Evolutionary conservation across 371 early-diverging fungal genomes (phyloP), one percentile per base, ranked within the genome.

Genomic region (Mucor plumbeus): DNA sequence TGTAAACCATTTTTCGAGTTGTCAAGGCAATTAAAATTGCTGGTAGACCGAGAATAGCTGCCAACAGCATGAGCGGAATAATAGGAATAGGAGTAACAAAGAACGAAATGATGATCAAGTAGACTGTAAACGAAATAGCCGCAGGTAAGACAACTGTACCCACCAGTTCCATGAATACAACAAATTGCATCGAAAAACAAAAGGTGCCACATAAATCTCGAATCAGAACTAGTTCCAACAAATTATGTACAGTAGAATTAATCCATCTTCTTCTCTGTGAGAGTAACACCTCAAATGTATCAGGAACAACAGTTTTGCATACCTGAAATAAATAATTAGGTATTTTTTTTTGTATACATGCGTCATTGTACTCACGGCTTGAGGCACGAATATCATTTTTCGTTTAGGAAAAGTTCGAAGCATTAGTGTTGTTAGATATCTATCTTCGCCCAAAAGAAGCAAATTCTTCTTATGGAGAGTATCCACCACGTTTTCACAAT

Each of bases 201-300:
- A 97, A 97, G 7, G 93, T 94, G 19, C 98, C 98, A 78, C 99
- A 99, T 39, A 99, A 79, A 65, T 95, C 94, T 38, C 92, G 85
- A 41, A 99, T 95, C 19, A 92, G 80, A 3, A 96, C 91, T 56
- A 99, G 81, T 76, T 97, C 98, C 69, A 94, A 66, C 61, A 98
- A 77, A 69, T 99, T 99, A 69, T 95, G 96, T 38, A 95, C 90
- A 3, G 99, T 99, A 1, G 97, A 96, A 75, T 99, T 99, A 80
- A 99, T 98, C 98, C 98, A 99, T 64, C 97, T 79, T 57, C 99
- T 86, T 26, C 99, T 86, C 78, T 99, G 99, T 36, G 94, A 94
- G 39, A 97, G 79, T 33, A 99, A 85, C 33, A 96, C 93, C 44
- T 77, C 77, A 75, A 97, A 97, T 50, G 85, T 87, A 67, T 91